phyloP scores from a whole-genome alignment of 345 rosid genomes.

The Salix viminalis region DNA sequence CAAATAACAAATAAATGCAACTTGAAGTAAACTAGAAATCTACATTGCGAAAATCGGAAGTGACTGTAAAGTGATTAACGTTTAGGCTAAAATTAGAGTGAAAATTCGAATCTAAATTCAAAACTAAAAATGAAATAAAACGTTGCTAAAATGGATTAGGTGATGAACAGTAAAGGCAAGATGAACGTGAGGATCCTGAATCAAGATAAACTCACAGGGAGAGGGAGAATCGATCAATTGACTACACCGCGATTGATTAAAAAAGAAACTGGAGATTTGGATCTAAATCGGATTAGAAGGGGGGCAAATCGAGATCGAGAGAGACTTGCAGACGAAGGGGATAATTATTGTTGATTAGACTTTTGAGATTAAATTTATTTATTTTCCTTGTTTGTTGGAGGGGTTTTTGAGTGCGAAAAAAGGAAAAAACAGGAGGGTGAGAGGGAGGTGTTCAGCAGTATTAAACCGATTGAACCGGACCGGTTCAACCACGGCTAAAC shows the following conservation, averaged over 20 bases:
- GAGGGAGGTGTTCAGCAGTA: neutral
- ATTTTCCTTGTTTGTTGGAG: neutral
- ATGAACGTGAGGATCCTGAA: neutral
- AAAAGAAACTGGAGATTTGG: neutral
- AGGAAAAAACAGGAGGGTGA: neutral
- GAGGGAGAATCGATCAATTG: neutral
- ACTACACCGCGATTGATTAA: neutral
- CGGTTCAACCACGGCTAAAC: too few species aligned
- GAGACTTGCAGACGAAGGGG: neutral
- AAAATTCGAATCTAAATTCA: too few species aligned
- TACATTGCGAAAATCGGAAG: too few species aligned
- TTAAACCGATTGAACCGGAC: too few species aligned
- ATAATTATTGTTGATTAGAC: neutral
- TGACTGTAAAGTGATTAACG: too few species aligned
- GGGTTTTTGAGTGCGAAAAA: slow-evolving; percentile 4
- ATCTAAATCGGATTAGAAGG: neutral
- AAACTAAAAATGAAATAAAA: too few species aligned
- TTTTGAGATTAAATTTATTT: neutral
- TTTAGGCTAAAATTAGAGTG: too few species aligned
- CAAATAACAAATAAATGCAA: too few species aligned
- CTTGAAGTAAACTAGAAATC: too few species aligned
- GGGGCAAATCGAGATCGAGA: neutral
- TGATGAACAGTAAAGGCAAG: too few species aligned
- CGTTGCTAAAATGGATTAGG: too few species aligned
- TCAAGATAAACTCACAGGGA: neutral